Percentiles rank a stretch among this genome's conserved stretches.
phyloP scores from a whole-genome alignment of 2,329 filamentous ascomycete species.

The Calonectria pauciramosa region DNA sequence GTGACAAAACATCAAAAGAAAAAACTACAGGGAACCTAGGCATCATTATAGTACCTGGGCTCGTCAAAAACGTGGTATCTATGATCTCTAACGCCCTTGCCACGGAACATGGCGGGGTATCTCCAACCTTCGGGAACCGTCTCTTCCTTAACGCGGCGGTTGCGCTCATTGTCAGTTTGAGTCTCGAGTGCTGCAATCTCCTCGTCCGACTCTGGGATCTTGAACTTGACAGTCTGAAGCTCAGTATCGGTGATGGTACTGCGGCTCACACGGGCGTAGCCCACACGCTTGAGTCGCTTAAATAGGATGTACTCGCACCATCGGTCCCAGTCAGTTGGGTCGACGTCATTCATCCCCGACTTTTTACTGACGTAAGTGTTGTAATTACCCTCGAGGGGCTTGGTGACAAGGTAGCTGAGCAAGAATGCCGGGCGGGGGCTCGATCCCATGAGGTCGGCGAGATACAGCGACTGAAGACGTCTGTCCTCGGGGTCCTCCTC shows the following conservation, averaged over 20 bases:
- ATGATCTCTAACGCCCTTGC: constrained; percentile 89
- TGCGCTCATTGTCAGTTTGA: constrained; percentile 66
- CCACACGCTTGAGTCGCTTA: constrained; percentile 86
- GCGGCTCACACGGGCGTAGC: constrained; percentile 90
- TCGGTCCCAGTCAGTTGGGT: constrained; percentile 91
- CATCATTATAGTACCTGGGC: constrained; percentile 76
- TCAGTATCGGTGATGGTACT: constrained; percentile 97
- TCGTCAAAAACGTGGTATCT: constrained; percentile 96
- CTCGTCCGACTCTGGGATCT: constrained; percentile 77
- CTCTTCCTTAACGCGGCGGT: constrained; percentile 73
- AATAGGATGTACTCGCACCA: constrained; percentile 99
- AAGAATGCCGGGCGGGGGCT: constrained; percentile 85
- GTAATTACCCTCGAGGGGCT: constrained; percentile 93
- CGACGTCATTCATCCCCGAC: constrained; percentile 96
- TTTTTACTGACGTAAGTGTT: constrained; percentile 90
- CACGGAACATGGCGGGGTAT: constrained; percentile 89
- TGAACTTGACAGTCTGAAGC: constrained; percentile 95
- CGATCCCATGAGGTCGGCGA: constrained; percentile 88
- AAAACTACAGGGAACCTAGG: constrained; percentile 15
- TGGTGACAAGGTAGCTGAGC: constrained; percentile 92
- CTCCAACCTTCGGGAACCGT: constrained; percentile 82
- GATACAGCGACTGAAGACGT: constrained; percentile 86
- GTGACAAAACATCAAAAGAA: constrained; percentile 8
- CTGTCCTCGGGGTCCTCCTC: constrained; percentile 96
- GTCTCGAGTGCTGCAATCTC: constrained; percentile 62